Conservation (phyloP, 2,329 filamentous ascomycete genomes). For the Hypoxylon rubiginosum region DNA sequence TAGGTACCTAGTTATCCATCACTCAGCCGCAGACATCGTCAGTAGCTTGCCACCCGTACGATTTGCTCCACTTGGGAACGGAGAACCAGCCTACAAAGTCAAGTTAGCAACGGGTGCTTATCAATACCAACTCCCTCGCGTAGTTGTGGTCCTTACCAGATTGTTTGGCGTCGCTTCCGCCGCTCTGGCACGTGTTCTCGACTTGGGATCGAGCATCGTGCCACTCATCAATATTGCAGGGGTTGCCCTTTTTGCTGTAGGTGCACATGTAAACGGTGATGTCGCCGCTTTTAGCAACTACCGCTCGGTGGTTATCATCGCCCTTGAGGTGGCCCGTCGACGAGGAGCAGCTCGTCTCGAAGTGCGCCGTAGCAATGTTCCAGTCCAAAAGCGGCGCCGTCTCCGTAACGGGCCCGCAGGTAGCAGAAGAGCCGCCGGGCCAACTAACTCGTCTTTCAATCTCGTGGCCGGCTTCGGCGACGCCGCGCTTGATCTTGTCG, state of each 20-base stretch:
- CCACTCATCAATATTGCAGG: not conserved
- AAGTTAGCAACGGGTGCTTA: not conserved
- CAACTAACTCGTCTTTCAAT: not conserved
- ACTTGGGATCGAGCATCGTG: not conserved
- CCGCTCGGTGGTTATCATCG: not conserved
- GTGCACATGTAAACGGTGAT: constrained; percentile 5
- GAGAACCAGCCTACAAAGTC: not conserved
- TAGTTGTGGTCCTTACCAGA: not conserved
- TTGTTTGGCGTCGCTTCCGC: not conserved
- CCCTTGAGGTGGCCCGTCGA: not conserved
- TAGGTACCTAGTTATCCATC: too few species aligned
- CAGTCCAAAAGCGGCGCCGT: not conserved
- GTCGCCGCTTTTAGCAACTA: not conserved
- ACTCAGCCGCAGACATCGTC: not conserved
- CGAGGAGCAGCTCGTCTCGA: not conserved
- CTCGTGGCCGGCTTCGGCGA: not conserved
- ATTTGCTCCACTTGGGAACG: not conserved
- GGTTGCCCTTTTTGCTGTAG: not conserved
- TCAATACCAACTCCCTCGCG: not conserved
- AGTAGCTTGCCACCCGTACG: not conserved
- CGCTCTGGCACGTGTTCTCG: not conserved
- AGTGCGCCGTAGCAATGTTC: not conserved
- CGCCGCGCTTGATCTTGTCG: not conserved
- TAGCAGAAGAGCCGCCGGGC: not conserved
- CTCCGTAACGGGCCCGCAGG: not conserved